Evolutionary conservation across 1,284 basidiomycete genomes (phyloP).

Genomic region (Microbotryomycetes sp.): DNA sequence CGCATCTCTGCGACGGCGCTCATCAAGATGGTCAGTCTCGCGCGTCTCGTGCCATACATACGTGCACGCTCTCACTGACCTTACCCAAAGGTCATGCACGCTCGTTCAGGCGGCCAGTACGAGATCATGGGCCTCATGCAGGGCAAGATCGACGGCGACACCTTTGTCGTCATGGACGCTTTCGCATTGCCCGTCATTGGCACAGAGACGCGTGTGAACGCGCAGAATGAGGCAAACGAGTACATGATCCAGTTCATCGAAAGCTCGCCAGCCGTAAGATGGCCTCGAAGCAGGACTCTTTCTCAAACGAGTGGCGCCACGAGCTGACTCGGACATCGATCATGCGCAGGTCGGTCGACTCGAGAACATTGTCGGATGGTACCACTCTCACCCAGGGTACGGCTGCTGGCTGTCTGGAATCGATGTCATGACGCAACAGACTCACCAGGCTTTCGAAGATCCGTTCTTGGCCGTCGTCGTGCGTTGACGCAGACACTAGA

Average conservation of each 20-base stretch:
- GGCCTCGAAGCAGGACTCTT: not conserved
- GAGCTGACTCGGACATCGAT: not conserved
- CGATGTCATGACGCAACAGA: constrained; percentile 91
- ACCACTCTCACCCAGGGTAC: constrained; percentile 95
- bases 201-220: constrained; percentile 98
- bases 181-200: constrained; percentile 96
- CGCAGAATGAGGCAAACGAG: constrained; percentile 90
- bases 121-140: constrained; percentile 99
- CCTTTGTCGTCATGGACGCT: constrained; percentile 88
- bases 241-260: constrained; percentile 95
- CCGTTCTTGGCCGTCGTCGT: constrained; percentile 97
- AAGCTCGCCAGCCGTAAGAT: constrained; percentile 62
- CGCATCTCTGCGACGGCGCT: constrained; percentile 90
- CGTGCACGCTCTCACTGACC: not conserved
- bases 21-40: constrained; percentile 80
- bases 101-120: constrained; percentile 90
- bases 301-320: not conserved
- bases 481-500: not conserved
- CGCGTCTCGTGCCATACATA: not conserved
- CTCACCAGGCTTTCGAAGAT: constrained; percentile 89
- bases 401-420: constrained; percentile 97
- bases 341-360: constrained; percentile 60
- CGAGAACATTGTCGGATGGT: constrained; percentile 96
- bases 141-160: constrained; percentile 79
- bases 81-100: constrained; percentile 75